A percentile compares a stretch with the other conserved stretches of the same genome.
Evolutionary conservation across 2,329 filamentous ascomycete species (phyloP).

Genomic region (Clonostachys byssicola): DNA sequence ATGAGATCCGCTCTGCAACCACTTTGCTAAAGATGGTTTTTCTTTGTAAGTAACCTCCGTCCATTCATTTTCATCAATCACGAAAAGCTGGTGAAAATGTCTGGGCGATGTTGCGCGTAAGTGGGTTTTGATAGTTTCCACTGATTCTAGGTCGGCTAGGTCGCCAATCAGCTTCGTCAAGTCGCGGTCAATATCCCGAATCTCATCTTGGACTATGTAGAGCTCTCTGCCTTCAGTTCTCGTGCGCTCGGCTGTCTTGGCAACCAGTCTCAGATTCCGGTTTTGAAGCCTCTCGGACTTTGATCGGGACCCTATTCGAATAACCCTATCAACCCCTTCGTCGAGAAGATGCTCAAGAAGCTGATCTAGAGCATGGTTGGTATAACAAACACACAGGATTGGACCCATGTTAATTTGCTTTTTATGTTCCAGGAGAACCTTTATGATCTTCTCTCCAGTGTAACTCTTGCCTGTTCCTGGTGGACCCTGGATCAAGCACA

Average conservation of each 20-base stretch:
- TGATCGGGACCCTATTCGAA: slow-evolving; percentile 57
- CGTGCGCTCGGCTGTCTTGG: slow-evolving; percentile 22
- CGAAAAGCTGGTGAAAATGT: too few species aligned
- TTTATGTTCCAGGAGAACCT: slow-evolving; percentile 42
- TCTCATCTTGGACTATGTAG: slow-evolving; percentile 7
- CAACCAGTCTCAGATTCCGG: slow-evolving; percentile 42
- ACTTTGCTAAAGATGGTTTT: too few species aligned
- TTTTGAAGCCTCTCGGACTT: slow-evolving; percentile 46
- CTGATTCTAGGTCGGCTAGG: too few species aligned
- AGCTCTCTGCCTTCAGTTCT: slow-evolving; percentile 26
- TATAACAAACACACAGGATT: slow-evolving; percentile 48
- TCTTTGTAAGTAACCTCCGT: too few species aligned
- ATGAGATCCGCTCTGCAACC: too few species aligned
- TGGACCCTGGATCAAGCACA: slow-evolving; percentile 65
- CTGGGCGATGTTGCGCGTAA: too few species aligned
- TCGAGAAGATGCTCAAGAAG: slow-evolving; percentile 56
- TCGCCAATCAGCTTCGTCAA: too few species aligned
- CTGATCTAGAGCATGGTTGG: slow-evolving; percentile 45
- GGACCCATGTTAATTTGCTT: slow-evolving; percentile 34
- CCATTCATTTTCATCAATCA: too few species aligned
- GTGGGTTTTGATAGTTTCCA: too few species aligned
- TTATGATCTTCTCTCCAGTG: slow-evolving; percentile 54
- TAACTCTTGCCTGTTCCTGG: slow-evolving; percentile 68
- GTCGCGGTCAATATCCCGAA: neutral
- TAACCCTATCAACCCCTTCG: slow-evolving; percentile 39